These are phyloP conservation scores for Arachnomyces sp. DNA, from an alignment of 2,329 filamentous ascomycete genomes.

Conservation along the genomic window DNA sequence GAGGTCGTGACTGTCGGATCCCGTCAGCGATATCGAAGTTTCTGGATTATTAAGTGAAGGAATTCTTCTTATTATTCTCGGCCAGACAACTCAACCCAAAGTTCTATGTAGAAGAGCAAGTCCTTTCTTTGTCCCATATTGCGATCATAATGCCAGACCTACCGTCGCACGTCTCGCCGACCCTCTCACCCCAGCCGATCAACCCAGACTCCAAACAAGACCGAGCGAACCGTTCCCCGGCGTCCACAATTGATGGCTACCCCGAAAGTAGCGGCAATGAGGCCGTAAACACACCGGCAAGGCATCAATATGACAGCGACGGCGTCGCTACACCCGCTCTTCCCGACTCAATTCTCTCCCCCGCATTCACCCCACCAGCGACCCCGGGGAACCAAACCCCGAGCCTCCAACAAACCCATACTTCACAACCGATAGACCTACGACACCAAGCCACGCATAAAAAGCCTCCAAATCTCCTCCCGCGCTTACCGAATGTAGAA, in stretches of 20 bases:
- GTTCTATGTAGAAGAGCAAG: too few relatives aligned
- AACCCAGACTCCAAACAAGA: constrained; percentile 12
- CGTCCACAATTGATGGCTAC: neutral
- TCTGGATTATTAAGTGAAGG: too few relatives aligned
- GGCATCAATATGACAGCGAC: constrained; percentile 13
- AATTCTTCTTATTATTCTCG: neutral
- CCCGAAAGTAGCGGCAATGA: neutral
- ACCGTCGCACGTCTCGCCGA: constrained; percentile 47
- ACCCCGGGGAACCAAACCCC: constrained; percentile 33
- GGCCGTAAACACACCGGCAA: constrained; percentile 9
- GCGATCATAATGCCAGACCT: constrained; percentile 43
- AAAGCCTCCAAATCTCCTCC: constrained; percentile 63
- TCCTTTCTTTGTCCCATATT: constrained; percentile 3
- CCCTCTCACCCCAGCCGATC: constrained; percentile 34
- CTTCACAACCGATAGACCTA: constrained; percentile 23
- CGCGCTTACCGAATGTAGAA: constrained; percentile 72
- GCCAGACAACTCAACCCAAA: too few relatives aligned
- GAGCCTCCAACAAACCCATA: constrained; percentile 16
- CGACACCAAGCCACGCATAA: constrained; percentile 24
- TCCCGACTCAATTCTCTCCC: constrained; percentile 46
- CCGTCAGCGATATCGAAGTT: too few relatives aligned
- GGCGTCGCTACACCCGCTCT: constrained; percentile 37
- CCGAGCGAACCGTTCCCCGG: neutral
- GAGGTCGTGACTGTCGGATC: too few relatives aligned
- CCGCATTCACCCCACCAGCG: constrained; percentile 42